Evolutionary conservation across 2,329 filamentous ascomycete genomes (phyloP), one percentile per base, ranked within the genome.

Genomic region (Pyricularia grisea): DNA sequence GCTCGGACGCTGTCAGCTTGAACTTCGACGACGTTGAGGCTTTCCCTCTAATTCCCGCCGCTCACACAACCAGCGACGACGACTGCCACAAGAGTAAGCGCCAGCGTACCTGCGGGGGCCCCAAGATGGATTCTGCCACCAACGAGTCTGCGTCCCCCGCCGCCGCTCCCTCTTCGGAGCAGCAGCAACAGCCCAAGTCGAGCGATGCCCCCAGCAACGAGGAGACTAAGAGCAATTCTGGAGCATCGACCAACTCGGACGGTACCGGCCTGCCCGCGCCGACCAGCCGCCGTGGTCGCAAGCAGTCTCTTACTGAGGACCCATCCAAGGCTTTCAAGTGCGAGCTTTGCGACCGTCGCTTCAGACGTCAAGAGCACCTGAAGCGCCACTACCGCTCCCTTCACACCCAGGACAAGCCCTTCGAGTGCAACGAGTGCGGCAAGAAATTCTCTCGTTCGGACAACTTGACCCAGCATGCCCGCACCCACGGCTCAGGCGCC

Each of bases 381-480:
- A 99, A 99, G 89, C 92, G 95, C 72, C 95, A 99, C 84, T 97
- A 97, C 85, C 90, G 95, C 74, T 98, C 95, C 70, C 92, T 99
- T 66, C 95, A 99, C 85, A 99, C 95, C 1, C 91, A 97, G 77
- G 95, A 98, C 79, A 99, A 98, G 89, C 95, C 95, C 5, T 99
- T 98, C 76, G 93, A 97, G 82, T 99, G 95, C 85, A 88, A 89
- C 73, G 94, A 99, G 82, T 99, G 95, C 77, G 94, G 95, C 75
- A 99, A 99, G 90, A 97, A 97, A 85, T 97, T 99, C 83, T 97
- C 92, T 72, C 90, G 95, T 75, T 97, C 92, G 74, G 95, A 99
- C 82, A 99, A 99, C 84, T 87, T 99, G 20, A 92, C 93, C 28
- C 95, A 99, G 82, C 95, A 99, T 78, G 90, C 95, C 72, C 89